Evolutionary conservation across 257 asterid species (phyloP).

Genomic region (Gardenia jasminoides): DNA sequence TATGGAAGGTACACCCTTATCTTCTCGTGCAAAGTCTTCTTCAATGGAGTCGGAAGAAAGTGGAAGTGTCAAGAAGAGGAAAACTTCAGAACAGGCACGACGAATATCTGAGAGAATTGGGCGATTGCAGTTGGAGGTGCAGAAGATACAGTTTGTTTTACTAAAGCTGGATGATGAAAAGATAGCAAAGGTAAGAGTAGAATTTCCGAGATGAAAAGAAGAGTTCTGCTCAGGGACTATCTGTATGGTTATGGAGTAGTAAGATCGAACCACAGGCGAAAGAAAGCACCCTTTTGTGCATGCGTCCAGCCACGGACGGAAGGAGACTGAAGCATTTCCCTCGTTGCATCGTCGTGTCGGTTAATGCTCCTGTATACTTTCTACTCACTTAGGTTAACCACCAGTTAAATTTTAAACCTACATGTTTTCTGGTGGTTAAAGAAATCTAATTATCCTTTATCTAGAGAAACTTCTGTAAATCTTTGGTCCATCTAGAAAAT

Average conservation of each 20-base stretch:
- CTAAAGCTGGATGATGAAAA: conserved; percentile 37
- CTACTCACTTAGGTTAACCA: neutral
- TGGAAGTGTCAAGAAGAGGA: conserved; percentile 52
- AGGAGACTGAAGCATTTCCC: conserved; percentile 28
- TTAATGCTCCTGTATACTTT: conserved; percentile 20
- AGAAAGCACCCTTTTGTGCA: conserved; percentile 41
- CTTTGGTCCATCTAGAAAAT: conserved; percentile 6
- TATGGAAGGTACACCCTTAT: conserved; percentile 43
- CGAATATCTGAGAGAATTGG: conserved; percentile 51
- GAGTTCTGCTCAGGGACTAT: conserved; percentile 46
- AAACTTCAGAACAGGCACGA: conserved; percentile 50
- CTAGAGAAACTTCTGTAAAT: conserved; percentile 24
- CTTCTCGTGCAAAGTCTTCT: conserved; percentile 47
- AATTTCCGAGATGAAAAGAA: conserved; percentile 36
- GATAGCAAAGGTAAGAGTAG: conserved; percentile 31
- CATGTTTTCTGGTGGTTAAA: conserved; percentile 6
- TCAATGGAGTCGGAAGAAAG: conserved; percentile 67
- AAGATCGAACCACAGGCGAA: conserved; percentile 28
- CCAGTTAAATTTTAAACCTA: conserved; percentile 9
- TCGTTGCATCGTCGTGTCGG: neutral
- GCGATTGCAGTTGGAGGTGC: conserved; percentile 53
- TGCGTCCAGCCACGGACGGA: conserved; percentile 44
- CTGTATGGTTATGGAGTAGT: conserved; percentile 36
- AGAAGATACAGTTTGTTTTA: conserved; percentile 52
- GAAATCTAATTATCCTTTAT: neutral